Conservation (phyloP, 140 eudicot genomes). For the Erigeron philadelphicus region DNA sequence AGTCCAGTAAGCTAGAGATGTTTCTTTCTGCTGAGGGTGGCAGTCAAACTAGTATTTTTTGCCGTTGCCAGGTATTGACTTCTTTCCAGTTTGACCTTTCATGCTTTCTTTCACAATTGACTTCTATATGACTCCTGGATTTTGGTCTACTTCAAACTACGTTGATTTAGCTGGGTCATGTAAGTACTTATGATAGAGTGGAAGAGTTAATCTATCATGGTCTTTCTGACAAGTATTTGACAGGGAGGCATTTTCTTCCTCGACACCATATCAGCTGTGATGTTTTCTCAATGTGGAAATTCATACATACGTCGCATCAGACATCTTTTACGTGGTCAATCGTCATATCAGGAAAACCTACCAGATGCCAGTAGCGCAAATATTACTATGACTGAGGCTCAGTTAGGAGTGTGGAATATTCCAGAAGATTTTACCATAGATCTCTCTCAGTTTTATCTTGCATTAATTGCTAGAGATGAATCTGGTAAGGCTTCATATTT, state of each 20-base stretch:
- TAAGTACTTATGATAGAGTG: conserved; percentile 2
- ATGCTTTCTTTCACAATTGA: background rate
- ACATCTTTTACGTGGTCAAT: conserved; percentile 41
- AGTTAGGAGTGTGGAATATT: conserved; percentile 30
- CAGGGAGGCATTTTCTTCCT: conserved; percentile 78
- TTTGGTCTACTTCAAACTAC: conserved; percentile 12
- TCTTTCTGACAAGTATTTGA: conserved; percentile 31
- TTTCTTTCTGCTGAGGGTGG: conserved; percentile 52
- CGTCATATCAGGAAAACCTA: conserved; percentile 27
- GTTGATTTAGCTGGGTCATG: conserved; percentile 3
- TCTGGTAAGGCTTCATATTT: conserved; percentile 47
- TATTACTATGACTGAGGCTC: conserved; percentile 20
- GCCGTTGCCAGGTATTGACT: conserved; percentile 56
- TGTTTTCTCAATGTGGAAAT: conserved; percentile 47
- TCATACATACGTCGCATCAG: conserved; percentile 43
- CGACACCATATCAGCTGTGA: conserved; percentile 49
- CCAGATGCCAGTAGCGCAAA: conserved; percentile 30
- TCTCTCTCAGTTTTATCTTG: conserved; percentile 53
- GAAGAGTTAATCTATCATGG: conserved; percentile 23
- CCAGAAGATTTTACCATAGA: conserved; percentile 46
- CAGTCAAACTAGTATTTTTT: conserved; percentile 37
- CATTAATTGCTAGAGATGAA: conserved; percentile 53
- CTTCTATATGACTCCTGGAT: conserved; percentile 6
- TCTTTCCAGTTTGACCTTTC: background rate
- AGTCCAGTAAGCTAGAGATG: conserved; percentile 41